These are phyloP conservation scores for Lactarius quietus DNA, from an alignment of 768 basidiomycete genomes.

Conservation along the genomic window DNA sequence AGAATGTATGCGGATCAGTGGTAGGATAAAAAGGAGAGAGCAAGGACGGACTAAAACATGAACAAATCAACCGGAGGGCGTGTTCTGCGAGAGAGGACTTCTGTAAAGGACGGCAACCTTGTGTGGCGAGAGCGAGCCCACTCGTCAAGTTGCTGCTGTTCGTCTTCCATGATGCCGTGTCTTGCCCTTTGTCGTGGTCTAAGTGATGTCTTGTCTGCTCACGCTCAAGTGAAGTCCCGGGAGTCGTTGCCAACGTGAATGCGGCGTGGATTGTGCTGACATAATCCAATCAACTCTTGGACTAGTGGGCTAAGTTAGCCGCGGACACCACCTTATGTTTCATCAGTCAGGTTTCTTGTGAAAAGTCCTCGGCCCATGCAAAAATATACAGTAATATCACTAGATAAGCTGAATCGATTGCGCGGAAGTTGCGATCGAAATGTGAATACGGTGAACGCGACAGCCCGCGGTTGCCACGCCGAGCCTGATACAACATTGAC, in stretches of 20 bases:
- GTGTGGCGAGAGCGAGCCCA: slow-evolving; percentile 68
- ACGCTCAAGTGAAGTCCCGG: background rate
- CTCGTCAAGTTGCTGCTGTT: slow-evolving; percentile 55
- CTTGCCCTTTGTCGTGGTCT: slow-evolving; percentile 10
- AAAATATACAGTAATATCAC: background rate
- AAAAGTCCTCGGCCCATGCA: background rate
- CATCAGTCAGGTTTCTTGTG: background rate
- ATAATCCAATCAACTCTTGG: slow-evolving; percentile 7
- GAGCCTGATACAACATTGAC: background rate
- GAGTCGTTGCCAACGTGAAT: slow-evolving; percentile 7
- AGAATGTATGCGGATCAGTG: slow-evolving; percentile 1
- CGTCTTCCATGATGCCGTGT: slow-evolving; percentile 32
- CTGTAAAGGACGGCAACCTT: slow-evolving; percentile 81
- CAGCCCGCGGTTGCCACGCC: slow-evolving; percentile 4
- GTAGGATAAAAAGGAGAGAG: slow-evolving; percentile 18
- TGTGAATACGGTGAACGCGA: slow-evolving; percentile 4
- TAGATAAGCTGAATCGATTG: background rate
- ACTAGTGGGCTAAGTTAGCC: background rate
- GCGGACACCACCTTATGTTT: background rate
- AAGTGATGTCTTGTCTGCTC: background rate
- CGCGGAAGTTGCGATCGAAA: slow-evolving; percentile 12
- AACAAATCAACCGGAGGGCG: slow-evolving; percentile 96
- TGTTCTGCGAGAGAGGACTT: slow-evolving; percentile 88
- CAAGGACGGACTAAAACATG: slow-evolving; percentile 88
- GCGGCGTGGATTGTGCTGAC: slow-evolving; percentile 17